Percentiles rank a stretch among this genome's conserved stretches.
Evolutionary conservation across 441 rosid genomes (phyloP).

Genomic region (Viola pubescens): DNA sequence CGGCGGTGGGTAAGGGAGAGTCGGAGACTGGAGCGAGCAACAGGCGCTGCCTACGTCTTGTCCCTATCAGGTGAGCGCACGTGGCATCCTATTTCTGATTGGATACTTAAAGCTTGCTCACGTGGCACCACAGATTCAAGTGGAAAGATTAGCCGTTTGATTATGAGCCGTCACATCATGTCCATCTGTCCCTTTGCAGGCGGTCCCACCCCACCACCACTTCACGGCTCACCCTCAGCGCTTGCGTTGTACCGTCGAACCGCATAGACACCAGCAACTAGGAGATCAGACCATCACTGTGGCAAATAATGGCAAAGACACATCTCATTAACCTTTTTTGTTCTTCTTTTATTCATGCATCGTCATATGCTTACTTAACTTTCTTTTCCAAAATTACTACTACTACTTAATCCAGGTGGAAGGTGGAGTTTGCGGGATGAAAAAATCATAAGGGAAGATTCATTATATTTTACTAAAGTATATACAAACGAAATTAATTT

Average conservation of each 20-base stretch:
- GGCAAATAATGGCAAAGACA: too few relatives aligned
- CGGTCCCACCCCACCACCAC: slow-evolving; percentile 25
- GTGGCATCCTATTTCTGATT: slow-evolving; percentile 34
- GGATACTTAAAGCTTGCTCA: slow-evolving; percentile 21
- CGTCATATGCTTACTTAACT: too few relatives aligned
- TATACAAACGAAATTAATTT: too few relatives aligned
- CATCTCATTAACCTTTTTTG: too few relatives aligned
- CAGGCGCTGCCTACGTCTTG: slow-evolving; percentile 19
- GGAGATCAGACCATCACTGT: not conserved
- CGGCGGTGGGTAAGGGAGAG: slow-evolving; percentile 20
- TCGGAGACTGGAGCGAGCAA: not conserved
- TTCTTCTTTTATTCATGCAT: too few relatives aligned
- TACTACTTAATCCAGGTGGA: too few relatives aligned
- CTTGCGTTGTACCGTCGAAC: too few relatives aligned
- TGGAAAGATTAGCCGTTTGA: slow-evolving; percentile 29
- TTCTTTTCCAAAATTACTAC: too few relatives aligned
- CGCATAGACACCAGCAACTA: not conserved
- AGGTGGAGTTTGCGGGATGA: too few relatives aligned
- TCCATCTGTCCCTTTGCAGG: slow-evolving; percentile 23
- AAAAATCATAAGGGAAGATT: too few relatives aligned
- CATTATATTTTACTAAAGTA: too few relatives aligned
- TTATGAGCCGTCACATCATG: slow-evolving; percentile 36
- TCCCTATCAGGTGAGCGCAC: slow-evolving; percentile 22
- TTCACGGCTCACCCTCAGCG: not conserved
- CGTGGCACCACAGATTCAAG: slow-evolving; percentile 22